Base-by-base conservation (phyloP, 2,329 filamentous ascomycete genomes). In the Verticillium klebahnii region DNA sequence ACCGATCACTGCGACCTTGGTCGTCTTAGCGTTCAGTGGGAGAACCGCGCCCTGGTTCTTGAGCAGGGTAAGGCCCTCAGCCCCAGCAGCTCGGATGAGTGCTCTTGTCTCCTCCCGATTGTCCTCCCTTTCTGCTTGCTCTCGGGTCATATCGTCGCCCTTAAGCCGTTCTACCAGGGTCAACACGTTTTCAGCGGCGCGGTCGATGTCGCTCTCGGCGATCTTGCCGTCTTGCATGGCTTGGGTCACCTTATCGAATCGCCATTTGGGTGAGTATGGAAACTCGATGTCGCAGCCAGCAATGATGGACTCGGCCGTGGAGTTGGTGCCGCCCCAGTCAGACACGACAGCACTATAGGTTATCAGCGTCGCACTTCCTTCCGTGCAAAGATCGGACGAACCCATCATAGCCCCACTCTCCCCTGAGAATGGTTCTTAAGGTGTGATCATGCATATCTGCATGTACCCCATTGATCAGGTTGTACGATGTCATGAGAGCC, bases 401-500 rank as follows among this genome's bases (percentile, higher is more conserved):
- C 81, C 83, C 85, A 62, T 87, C 83, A 65, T 85, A 88, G n/a
- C 76, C 75, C 85, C 85, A 88, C 69, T 88, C 85, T 32, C 81
- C 82, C 25, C 85, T 78, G 29, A 88, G 75, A 23, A 88, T 84
- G 29, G 83, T 77, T 63, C 79, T 82, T n/a, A 88, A 73, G 0
- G 80, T 81, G 61, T 82, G 77, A 15, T 71, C 74, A 66, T 87
- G 84, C 78, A 85, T 81, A 64, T 85, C 84, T 23, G 83, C 81
- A 66, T 88, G 85, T 5, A 83, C 72, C 5, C 87, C 87, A 69
- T 90, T 90, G 66, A 90, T 74, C 34, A 88, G 76, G 67, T 90
- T 90, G 69, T 90, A 90, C 1, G 86, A 86, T 5, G 84, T 83
- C 88, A 90, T 90, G 55, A 90, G 73, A 5, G 86, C 86, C 86